Conservation (phyloP, 805 yeast species). For the Saccharomycopsis sp. region DNA sequence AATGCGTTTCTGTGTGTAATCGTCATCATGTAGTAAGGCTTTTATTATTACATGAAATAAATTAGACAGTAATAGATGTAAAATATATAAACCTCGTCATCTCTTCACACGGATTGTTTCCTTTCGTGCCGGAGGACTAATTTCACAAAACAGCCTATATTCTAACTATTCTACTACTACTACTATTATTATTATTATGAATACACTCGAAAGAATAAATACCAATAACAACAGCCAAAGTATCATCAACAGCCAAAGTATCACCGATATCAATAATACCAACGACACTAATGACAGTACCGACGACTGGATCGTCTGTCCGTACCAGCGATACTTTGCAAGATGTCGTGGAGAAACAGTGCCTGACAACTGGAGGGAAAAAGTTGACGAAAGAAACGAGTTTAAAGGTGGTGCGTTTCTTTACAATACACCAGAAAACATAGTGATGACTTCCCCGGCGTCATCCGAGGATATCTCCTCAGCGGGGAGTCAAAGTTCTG, state of each 20-base stretch:
- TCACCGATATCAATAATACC: not conserved
- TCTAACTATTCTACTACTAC: too few species aligned
- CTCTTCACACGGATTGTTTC: not conserved
- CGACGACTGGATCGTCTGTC: slow-evolving; percentile 9
- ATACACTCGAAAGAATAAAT: not conserved
- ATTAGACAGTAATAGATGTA: too few species aligned
- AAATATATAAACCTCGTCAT: not conserved
- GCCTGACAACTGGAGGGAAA: slow-evolving; percentile 8
- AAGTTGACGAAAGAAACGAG: not conserved
- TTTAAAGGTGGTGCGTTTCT: not conserved
- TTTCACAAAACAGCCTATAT: not conserved
- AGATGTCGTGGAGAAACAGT: slow-evolving; percentile 7
- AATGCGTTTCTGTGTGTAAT: not conserved
- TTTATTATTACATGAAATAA: too few species aligned
- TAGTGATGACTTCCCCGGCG: not conserved
- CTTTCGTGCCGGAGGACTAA: not conserved
- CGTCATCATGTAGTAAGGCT: not conserved
- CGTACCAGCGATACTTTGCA: slow-evolving; percentile 16
- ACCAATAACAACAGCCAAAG: not conserved
- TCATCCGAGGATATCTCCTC: not conserved
- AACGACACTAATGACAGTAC: not conserved
- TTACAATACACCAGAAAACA: too few species aligned
- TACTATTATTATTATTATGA: not conserved
- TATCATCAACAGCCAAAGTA: not conserved
- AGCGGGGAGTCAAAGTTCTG: not conserved